Base-by-base conservation (phyloP, 805 yeast genomes). In the Sugiyamaella marilandica region DNA sequence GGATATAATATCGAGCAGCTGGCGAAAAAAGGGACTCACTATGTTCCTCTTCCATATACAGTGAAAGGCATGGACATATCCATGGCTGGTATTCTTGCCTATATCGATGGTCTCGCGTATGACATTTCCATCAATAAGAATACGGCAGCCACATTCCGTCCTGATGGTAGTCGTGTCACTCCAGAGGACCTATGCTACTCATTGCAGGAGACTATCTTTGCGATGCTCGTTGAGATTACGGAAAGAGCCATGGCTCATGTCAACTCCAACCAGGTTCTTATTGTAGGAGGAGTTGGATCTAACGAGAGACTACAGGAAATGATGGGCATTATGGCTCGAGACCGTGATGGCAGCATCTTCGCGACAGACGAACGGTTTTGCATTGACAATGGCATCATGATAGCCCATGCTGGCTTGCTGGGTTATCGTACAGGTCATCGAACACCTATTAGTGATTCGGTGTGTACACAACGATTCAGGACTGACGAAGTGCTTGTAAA, bases 241-340 rank as follows among this genome's bases (percentile, higher is more conserved):
- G 99, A 92, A 66, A 74, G 99, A 43, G 99, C 99, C 1, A 86
- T 92, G 95, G 98, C 99, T 0, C 99, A 92, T 64, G 97, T 92
- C 2, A 83, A 84, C 61, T 79, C 94, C 2, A 79, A 80, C 54
- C 95, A 90, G 66, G 98, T 94, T 16, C 73, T 92, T 45, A 88
- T 92, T 49, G 99, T 92, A 2, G 99, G 98, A 13, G 99, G 99
- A 19, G 99, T 92, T n/a, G 99, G 99, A 0, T 89, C 96, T 61
- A 92, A 92, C 65, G 84, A 82, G 59, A 70, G 98, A 56, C 72
- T 92, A 55, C 99, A 92, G 67, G 83, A 87, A 61, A 92, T 92
- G 99, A 92, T 92, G 99, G 86, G 78, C 13, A 70, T 78, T 46
- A 94, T 92, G 99, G 95, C 92, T 16, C 68, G 76, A 43, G 98